phyloP scores from a whole-genome alignment of 2,329 filamentous ascomycete species.

The Cladosporium halotolerans region DNA sequence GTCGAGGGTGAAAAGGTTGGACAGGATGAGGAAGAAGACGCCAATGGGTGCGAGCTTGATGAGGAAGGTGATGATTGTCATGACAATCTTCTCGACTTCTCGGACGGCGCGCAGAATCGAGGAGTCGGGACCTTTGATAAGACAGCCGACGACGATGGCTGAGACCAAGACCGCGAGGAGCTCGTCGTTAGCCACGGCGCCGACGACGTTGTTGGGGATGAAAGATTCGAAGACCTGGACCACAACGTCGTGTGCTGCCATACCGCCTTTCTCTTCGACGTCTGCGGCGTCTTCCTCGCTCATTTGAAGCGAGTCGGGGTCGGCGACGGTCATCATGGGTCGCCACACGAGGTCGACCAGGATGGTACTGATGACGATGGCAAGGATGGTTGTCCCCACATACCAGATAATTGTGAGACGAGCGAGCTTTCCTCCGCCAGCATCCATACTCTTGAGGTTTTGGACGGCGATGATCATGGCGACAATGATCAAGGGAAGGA shows the following conservation, averaged over 20 bases:
- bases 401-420: slow-evolving; percentile 44
- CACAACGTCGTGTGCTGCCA: slow-evolving; percentile 40
- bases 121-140: slow-evolving; percentile 37
- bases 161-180: slow-evolving; percentile 45
- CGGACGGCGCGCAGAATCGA: slow-evolving; percentile 39
- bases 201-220: slow-evolving; percentile 45
- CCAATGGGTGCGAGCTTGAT: slow-evolving; percentile 47
- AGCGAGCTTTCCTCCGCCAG: slow-evolving; percentile 41
- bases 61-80: slow-evolving; percentile 42
- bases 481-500: slow-evolving; percentile 47
- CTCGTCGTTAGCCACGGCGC: slow-evolving; percentile 42
- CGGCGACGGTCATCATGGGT: slow-evolving; percentile 38
- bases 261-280: slow-evolving; percentile 31
- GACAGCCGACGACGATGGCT: slow-evolving; percentile 42
- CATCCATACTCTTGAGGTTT: slow-evolving; percentile 42
- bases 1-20: slow-evolving; percentile 47
- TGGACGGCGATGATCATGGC: slow-evolving; percentile 49
- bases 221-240: slow-evolving; percentile 46
- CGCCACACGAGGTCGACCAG: slow-evolving; percentile 45
- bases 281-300: slow-evolving; percentile 23
- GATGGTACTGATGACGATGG: slow-evolving; percentile 44
- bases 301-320: slow-evolving; percentile 27
- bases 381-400: slow-evolving; percentile 44
- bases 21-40: slow-evolving; percentile 50
- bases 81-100: slow-evolving; percentile 46